Conservation (phyloP, 2,329 filamentous ascomycete genomes). For the Epichloe glyceriae region DNA sequence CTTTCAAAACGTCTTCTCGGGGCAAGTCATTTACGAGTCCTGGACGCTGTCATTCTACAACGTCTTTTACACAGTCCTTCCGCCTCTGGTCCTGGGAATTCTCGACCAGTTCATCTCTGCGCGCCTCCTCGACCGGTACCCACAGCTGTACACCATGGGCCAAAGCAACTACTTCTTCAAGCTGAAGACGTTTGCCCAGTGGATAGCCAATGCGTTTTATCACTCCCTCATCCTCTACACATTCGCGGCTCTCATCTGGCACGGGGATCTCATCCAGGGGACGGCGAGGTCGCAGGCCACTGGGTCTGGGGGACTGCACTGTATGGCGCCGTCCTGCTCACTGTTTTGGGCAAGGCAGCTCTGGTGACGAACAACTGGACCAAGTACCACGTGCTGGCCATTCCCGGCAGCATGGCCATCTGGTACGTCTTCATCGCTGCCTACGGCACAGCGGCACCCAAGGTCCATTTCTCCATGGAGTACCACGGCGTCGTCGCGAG, state of each 20-base stretch:
- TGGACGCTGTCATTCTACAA: conserved; percentile 99
- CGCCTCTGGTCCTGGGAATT: conserved; percentile 87
- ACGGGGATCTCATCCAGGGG: conserved; percentile 62
- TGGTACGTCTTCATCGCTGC: conserved; percentile 86
- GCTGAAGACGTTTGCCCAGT: conserved; percentile 80
- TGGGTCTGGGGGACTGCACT: conserved; percentile 97
- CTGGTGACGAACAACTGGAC: conserved; percentile 97
- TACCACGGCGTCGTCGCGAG: conserved; percentile 73
- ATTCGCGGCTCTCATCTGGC: conserved; percentile 68
- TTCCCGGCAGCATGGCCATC: conserved; percentile 81
- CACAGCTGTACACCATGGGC: conserved; percentile 85
- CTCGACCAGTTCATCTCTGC: conserved; percentile 97
- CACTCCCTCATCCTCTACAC: conserved; percentile 92
- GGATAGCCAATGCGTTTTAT: conserved; percentile 91
- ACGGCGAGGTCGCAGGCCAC: conserved; percentile 77
- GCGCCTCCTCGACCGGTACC: conserved; percentile 83
- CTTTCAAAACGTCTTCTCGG: conserved; percentile 97
- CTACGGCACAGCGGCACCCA: conserved; percentile 78
- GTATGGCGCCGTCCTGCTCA: conserved; percentile 86
- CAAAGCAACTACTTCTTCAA: conserved; percentile 92
- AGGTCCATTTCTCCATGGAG: conserved; percentile 66
- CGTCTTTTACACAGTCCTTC: conserved; percentile 90
- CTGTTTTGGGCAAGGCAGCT: conserved; percentile 87
- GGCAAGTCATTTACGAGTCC: conserved; percentile 95
- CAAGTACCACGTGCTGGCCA: conserved; percentile 91